A percentile compares a stretch with the other conserved stretches of the same genome.
Conservation (phyloP, 192 early-diverging fungal species). For the Backusella liffmaniae region DNA sequence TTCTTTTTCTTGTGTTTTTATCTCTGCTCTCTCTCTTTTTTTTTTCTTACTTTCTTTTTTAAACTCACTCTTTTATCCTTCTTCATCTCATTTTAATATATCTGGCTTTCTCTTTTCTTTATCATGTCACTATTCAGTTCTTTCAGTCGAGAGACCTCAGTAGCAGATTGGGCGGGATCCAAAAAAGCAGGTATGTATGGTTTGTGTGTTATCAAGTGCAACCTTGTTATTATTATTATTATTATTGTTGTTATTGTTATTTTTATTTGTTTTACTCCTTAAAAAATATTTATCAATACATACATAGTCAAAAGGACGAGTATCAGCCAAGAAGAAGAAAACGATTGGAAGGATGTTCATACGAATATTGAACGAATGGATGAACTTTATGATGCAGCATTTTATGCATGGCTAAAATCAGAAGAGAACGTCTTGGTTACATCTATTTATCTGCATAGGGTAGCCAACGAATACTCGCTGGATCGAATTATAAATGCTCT, state of each 20-base stretch:
- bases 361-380: constrained; percentile 71
- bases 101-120: neutral
- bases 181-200: neutral
- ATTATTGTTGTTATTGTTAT: neutral
- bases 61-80: neutral
- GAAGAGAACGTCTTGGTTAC: constrained; percentile 72
- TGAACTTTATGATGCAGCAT: constrained; percentile 69
- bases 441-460: constrained; percentile 64
- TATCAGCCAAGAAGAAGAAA: neutral
- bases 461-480: constrained; percentile 69
- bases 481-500: constrained; percentile 72
- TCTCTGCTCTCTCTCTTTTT: neutral
- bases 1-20: constrained; percentile 1
- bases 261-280: neutral
- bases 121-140: neutral
- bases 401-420: constrained; percentile 69
- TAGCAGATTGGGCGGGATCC: neutral
- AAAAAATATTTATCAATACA: neutral
- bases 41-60: neutral
- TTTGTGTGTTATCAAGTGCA: neutral
- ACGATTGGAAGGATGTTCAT: constrained; percentile 64
- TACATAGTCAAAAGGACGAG: neutral
- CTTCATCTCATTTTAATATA: neutral
- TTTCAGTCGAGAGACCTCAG: neutral
- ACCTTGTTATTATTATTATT: neutral